These are phyloP conservation scores for Arthrobotrys sinensis DNA, from an alignment of 2,329 filamentous ascomycete species.

Conservation along the genomic window DNA sequence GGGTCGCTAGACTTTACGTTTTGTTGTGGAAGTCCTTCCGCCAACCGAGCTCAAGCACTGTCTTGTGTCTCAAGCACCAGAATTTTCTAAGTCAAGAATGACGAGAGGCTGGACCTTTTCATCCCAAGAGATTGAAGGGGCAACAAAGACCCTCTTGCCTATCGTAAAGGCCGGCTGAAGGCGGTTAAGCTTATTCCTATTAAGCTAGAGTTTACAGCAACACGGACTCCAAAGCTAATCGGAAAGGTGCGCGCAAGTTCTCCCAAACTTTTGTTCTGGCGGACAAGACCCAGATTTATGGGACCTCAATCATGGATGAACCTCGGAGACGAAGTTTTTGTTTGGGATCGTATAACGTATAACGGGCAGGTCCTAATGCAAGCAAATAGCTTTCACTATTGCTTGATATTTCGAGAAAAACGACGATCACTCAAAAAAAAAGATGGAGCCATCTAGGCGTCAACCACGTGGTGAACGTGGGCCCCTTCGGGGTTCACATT, in stretches of 20 bases:
- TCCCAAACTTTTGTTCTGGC: background rate
- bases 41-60: slow-evolving; percentile 2
- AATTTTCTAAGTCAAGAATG: slow-evolving; percentile 4
- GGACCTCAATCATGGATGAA: slow-evolving; percentile 9
- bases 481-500: slow-evolving; percentile 5
- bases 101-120: slow-evolving; percentile 18
- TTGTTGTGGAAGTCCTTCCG: background rate
- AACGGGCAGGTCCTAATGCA: background rate
- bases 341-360: slow-evolving; percentile 1
- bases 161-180: slow-evolving; percentile 13
- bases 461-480: slow-evolving; percentile 52
- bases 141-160: slow-evolving; percentile 7
- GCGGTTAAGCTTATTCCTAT: slow-evolving; percentile 37
- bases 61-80: background rate
- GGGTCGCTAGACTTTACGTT: background rate
- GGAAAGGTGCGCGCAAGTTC: background rate
- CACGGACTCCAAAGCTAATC: background rate
- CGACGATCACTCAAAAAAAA: slow-evolving; percentile 12
- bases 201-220: slow-evolving; percentile 5
- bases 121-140: background rate
- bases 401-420: slow-evolving; percentile 14
- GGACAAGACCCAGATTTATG: slow-evolving; percentile 13
- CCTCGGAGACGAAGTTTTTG: slow-evolving; percentile 3
- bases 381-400: background rate
- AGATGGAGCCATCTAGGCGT: slow-evolving; percentile 7